These are phyloP conservation scores for Quercus suber DNA, from an alignment of 306 rosid genomes.

Conservation along the genomic window DNA sequence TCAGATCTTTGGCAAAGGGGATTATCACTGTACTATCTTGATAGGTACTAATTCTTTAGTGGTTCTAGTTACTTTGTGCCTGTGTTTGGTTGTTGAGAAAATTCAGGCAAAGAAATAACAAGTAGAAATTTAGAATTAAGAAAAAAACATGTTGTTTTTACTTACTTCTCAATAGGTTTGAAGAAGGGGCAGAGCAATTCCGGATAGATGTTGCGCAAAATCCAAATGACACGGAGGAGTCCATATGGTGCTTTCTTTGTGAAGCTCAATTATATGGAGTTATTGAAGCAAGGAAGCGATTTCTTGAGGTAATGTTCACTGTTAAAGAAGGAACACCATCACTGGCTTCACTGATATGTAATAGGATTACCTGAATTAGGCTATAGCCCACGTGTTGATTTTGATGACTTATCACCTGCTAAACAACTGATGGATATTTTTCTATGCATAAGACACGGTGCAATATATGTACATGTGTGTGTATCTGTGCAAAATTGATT, in stretches of 20 bases:
- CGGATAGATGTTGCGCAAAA: slow-evolving; percentile 90
- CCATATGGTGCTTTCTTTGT: slow-evolving; percentile 93
- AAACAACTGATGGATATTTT: neutral
- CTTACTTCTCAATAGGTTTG: slow-evolving; percentile 43
- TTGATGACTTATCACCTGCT: neutral
- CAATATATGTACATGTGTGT: neutral
- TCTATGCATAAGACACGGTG: neutral
- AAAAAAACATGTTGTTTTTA: neutral
- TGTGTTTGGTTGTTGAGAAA: slow-evolving; percentile 3
- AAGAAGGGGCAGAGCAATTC: slow-evolving; percentile 93
- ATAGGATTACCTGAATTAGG: neutral
- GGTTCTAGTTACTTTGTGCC: neutral
- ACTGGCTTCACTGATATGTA: neutral
- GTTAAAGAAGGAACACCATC: neutral
- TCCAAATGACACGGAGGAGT: slow-evolving; percentile 92
- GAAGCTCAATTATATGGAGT: slow-evolving; percentile 86
- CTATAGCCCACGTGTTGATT: neutral
- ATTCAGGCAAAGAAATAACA: neutral
- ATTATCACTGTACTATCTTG: slow-evolving; percentile 75
- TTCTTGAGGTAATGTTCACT: slow-evolving; percentile 56
- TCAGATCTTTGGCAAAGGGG: slow-evolving; percentile 99
- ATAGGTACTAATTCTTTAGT: slow-evolving; percentile 50
- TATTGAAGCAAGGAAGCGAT: slow-evolving; percentile 66
- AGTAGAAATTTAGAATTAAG: neutral
- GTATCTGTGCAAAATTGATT: neutral